Evolutionary conservation across 768 basidiomycete genomes (phyloP).

Genomic region (Termitomyces heimii): DNA sequence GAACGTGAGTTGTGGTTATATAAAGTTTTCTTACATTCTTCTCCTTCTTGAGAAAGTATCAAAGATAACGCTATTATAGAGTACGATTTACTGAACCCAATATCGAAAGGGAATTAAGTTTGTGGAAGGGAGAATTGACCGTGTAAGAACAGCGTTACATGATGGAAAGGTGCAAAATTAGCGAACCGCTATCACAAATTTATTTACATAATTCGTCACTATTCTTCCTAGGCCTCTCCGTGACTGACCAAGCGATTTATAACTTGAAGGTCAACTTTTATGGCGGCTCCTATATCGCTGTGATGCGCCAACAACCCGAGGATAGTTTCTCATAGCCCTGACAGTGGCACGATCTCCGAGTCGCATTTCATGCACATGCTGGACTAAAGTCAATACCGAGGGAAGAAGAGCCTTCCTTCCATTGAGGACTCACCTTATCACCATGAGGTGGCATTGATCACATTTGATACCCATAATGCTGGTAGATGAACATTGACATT

Average conservation of each 20-base stretch:
- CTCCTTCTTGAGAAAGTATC: not conserved
- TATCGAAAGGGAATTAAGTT: not conserved
- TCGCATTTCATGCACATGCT: too few species aligned
- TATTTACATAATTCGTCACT: not conserved
- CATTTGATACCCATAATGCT: not conserved
- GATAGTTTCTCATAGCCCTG: not conserved
- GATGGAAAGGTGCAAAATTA: not conserved
- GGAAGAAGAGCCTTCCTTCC: not conserved
- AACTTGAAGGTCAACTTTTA: not conserved
- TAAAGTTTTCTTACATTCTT: conserved; percentile 2
- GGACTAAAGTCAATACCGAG: not conserved
- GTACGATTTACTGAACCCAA: not conserved
- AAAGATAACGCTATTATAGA: not conserved
- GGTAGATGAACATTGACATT: not conserved
- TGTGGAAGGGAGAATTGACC: not conserved
- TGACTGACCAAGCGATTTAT: not conserved
- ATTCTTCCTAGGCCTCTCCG: not conserved
- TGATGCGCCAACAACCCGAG: not conserved
- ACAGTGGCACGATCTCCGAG: too few species aligned
- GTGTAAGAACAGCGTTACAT: not conserved
- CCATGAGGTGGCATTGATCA: not conserved
- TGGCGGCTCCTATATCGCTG: not conserved
- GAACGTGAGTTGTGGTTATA: not conserved
- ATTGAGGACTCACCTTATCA: not conserved
- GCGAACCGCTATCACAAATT: not conserved